Conservation (phyloP, 2,329 filamentous ascomycete species). For the Alternaria triticina region DNA sequence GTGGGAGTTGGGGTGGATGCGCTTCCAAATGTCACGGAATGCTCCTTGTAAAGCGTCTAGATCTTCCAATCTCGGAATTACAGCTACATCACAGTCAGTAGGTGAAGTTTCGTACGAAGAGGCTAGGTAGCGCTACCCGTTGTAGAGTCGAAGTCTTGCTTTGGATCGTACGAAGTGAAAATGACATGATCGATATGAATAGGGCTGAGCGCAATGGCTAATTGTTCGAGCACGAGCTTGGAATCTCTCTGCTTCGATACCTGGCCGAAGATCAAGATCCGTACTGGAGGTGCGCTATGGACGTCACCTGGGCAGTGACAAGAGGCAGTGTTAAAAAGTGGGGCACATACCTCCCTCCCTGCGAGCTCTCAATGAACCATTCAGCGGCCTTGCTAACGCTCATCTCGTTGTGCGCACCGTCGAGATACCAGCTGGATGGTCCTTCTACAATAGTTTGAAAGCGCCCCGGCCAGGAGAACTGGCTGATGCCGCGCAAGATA, state of each 20-base stretch:
- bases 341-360: not conserved
- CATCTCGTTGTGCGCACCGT: constrained; percentile 23
- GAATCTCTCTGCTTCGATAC: not conserved
- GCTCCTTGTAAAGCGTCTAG: no score
- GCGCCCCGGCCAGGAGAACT: not conserved
- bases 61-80: no score
- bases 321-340: not conserved
- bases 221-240: not conserved
- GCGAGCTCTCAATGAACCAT: constrained; percentile 16
- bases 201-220: not conserved
- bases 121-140: not conserved
- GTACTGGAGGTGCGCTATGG: not conserved
- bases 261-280: constrained; percentile 2
- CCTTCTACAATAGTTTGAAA: not conserved
- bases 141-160: constrained; percentile 1
- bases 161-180: not conserved
- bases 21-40: no score
- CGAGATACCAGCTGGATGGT: constrained; percentile 9
- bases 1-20: no score
- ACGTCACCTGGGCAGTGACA: not conserved
- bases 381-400: constrained; percentile 14
- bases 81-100: no score
- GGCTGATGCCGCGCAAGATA: not conserved
- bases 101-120: not conserved
- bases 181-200: not conserved